Evolutionary conservation across 2,329 filamentous ascomycete species (phyloP).

Genomic region (Botrytis aclada): DNA sequence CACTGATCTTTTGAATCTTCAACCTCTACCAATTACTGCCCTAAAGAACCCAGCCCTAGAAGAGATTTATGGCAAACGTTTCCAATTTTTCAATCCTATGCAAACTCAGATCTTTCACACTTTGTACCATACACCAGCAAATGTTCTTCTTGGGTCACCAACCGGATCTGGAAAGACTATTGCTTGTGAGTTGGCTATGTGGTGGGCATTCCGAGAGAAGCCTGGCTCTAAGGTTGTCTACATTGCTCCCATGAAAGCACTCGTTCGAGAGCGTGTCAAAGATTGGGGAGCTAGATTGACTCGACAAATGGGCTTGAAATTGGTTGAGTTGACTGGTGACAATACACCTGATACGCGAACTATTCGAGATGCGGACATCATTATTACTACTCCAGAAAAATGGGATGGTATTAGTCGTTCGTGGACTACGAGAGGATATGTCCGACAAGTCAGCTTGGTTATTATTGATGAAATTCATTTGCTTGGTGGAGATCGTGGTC

Average conservation of each 20-base stretch:
- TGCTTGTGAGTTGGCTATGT: conserved; percentile 95
- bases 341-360: conserved; percentile 96
- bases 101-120: conserved; percentile 98
- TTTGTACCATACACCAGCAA: conserved; percentile 86
- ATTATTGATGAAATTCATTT: conserved; percentile 99
- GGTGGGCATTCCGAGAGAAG: conserved; percentile 96
- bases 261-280: conserved; percentile 92
- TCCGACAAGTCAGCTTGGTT: conserved; percentile 89
- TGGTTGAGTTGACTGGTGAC: conserved; percentile 95
- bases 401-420: conserved; percentile 99
- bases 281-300: conserved; percentile 88
- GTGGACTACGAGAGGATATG: conserved; percentile 97
- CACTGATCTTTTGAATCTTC: conserved; percentile 87
- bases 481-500: conserved; percentile 91
- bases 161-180: conserved; percentile 98
- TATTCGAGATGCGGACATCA: conserved; percentile 93
- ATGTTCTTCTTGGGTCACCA: conserved; percentile 90
- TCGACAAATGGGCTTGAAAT: conserved; percentile 75
- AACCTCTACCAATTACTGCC: conserved; percentile 82
- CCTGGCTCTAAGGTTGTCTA: conserved; percentile 98
- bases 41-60: conserved; percentile 85
- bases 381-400: conserved; percentile 98
- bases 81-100: conserved; percentile 99
- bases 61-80: conserved; percentile 82
- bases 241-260: conserved; percentile 98